Conservation (phyloP, 1,284 basidiomycete genomes). For the Sutorius eximius region DNA sequence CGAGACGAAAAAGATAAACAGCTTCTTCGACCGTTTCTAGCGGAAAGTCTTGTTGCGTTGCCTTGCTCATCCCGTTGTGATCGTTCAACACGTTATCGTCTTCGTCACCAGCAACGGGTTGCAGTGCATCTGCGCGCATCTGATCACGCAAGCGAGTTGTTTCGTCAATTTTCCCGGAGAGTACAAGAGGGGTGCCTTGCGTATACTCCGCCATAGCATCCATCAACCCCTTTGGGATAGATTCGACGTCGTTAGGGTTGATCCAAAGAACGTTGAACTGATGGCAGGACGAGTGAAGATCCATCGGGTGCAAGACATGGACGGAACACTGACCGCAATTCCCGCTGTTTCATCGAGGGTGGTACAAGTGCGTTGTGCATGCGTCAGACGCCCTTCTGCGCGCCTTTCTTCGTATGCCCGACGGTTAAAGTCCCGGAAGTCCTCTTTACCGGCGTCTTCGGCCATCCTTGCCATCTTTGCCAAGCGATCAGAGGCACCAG, state of each 20-base stretch:
- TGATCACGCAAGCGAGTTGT: slow-evolving; percentile 58
- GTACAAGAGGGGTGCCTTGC: slow-evolving; percentile 26
- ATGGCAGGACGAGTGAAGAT: slow-evolving; percentile 1
- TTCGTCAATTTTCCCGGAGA: slow-evolving; percentile 33
- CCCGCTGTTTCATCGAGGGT: slow-evolving; percentile 71
- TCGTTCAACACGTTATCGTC: slow-evolving; percentile 33
- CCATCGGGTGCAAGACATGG: background rate
- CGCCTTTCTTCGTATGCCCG: slow-evolving; percentile 72
- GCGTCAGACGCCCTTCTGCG: slow-evolving; percentile 64
- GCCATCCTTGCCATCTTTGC: slow-evolving; percentile 75
- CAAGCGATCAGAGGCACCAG: slow-evolving; percentile 56
- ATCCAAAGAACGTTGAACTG: slow-evolving; percentile 82
- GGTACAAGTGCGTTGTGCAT: slow-evolving; percentile 68
- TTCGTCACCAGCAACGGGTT: slow-evolving; percentile 41
- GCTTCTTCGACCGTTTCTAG: slow-evolving; percentile 64
- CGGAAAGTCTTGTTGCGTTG: slow-evolving; percentile 40
- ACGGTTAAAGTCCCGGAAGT: slow-evolving; percentile 65
- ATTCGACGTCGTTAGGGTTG: slow-evolving; percentile 59
- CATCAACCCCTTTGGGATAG: slow-evolving; percentile 64
- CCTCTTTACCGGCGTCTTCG: slow-evolving; percentile 54
- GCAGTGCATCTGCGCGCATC: slow-evolving; percentile 69
- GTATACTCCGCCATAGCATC: slow-evolving; percentile 53
- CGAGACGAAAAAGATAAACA: slow-evolving; percentile 62
- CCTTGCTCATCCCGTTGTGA: slow-evolving; percentile 8
- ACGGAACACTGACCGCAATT: slow-evolving; percentile 49